Conservation (phyloP, 176 grass and related monocot species). For the Leersia perrieri region DNA sequence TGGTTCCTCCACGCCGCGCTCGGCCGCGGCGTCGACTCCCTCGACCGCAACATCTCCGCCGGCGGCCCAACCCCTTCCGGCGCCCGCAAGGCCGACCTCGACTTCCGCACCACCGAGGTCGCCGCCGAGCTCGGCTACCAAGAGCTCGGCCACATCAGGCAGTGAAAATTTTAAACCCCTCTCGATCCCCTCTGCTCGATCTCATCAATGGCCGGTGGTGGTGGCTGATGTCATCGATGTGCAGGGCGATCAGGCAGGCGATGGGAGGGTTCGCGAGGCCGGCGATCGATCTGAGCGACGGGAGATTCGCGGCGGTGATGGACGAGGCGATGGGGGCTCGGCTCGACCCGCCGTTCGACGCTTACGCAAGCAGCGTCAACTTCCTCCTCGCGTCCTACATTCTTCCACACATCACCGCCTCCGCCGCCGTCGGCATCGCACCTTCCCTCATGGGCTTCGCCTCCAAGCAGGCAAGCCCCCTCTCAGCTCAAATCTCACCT, state of each 20-base stretch:
- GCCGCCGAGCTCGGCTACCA: constrained; percentile 83
- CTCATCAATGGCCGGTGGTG: too few relatives aligned
- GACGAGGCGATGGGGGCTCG: constrained; percentile 63
- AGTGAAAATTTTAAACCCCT: too few relatives aligned
- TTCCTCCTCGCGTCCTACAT: constrained; percentile 83
- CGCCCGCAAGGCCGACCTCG: constrained; percentile 42
- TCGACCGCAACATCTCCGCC: constrained; percentile 44
- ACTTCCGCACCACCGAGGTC: constrained; percentile 49
- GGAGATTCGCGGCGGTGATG: constrained; percentile 55
- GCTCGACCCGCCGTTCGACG: constrained; percentile 72
- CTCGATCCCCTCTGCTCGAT: too few relatives aligned
- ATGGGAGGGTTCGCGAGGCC: constrained; percentile 84
- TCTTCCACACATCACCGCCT: constrained; percentile 61
- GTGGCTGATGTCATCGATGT: background rate
- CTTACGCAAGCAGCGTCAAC: constrained; percentile 58
- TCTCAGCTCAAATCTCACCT: too few relatives aligned
- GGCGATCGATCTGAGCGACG: constrained; percentile 51
- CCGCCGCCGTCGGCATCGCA: constrained; percentile 51
- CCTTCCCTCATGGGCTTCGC: constrained; percentile 48
- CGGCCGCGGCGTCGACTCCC: constrained; percentile 52
- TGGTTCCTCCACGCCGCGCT: constrained; percentile 74
- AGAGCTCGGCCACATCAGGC: constrained; percentile 69
- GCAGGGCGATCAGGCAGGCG: constrained; percentile 51
- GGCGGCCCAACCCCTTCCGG: constrained; percentile 51
- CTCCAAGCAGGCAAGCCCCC: constrained; percentile 45